phyloP scores from a whole-genome alignment of 2,329 filamentous ascomycete species.

The Fusarium sp. region DNA sequence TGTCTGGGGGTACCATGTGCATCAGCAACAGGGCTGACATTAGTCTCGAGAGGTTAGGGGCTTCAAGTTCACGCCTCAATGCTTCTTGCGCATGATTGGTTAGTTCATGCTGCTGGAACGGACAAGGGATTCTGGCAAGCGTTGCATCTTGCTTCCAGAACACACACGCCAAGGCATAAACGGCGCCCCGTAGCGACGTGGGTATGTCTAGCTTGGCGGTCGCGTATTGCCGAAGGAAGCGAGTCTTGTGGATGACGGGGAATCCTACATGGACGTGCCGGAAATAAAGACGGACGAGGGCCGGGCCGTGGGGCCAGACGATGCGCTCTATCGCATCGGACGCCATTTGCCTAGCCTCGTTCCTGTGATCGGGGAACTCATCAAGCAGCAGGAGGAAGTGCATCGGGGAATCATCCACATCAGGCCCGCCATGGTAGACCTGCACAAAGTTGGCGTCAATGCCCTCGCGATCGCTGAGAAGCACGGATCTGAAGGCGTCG shows the following conservation, averaged over 20 bases:
- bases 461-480: slow-evolving; percentile 55
- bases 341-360: slow-evolving; percentile 48
- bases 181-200: slow-evolving; percentile 54
- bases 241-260: slow-evolving; percentile 55
- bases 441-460: slow-evolving; percentile 57
- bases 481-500: slow-evolving; percentile 57
- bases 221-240: slow-evolving; percentile 53
- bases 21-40: slow-evolving; percentile 58
- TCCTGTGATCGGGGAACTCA: slow-evolving; percentile 55
- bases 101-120: slow-evolving; percentile 53
- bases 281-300: slow-evolving; percentile 56
- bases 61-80: slow-evolving; percentile 56
- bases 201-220: slow-evolving; percentile 52
- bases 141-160: slow-evolving; percentile 52
- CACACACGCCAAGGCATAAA: slow-evolving; percentile 55
- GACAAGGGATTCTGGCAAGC: slow-evolving; percentile 41
- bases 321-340: slow-evolving; percentile 55
- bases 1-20: slow-evolving; percentile 56
- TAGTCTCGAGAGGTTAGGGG: slow-evolving; percentile 56
- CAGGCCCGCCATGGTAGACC: slow-evolving; percentile 49
- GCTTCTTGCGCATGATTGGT: slow-evolving; percentile 54
- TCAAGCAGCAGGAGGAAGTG: slow-evolving; percentile 58
- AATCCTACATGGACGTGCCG: slow-evolving; percentile 56
- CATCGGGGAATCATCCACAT: slow-evolving; percentile 51
- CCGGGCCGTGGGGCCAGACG: slow-evolving; percentile 52